These are phyloP conservation scores for Candida nonsorbophila DNA, from an alignment of 805 yeast species.

Conservation along the genomic window DNA sequence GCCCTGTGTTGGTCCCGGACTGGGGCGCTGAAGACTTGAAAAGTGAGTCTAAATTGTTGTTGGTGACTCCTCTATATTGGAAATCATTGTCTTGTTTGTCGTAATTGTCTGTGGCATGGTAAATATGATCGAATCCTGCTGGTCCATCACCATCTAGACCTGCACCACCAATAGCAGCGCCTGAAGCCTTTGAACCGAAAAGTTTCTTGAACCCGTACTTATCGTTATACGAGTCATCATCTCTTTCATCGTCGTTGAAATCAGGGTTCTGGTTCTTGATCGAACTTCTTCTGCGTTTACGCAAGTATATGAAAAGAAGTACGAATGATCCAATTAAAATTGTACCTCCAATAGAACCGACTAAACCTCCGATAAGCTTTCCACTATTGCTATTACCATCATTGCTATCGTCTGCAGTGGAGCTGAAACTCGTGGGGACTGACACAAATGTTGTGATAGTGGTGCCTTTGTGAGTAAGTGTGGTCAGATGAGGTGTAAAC, in stretches of 20 bases:
- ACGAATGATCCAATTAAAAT: conserved; percentile 34
- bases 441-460: conserved; percentile 37
- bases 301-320: conserved; percentile 29
- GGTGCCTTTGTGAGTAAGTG: conserved; percentile 17
- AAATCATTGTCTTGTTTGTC: conserved; percentile 21
- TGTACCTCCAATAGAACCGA: conserved; percentile 44
- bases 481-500: conserved; percentile 9
- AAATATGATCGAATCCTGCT: conserved; percentile 5
- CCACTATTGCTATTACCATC: conserved; percentile 6
- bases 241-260: conserved; percentile 26
- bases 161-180: conserved; percentile 9
- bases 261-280: conserved; percentile 40
- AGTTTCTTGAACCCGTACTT: conserved; percentile 23
- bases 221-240: conserved; percentile 6
- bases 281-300: conserved; percentile 19
- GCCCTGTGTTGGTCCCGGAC: conserved; percentile 9
- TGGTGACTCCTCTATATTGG: conserved; percentile 39
- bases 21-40: conserved; percentile 20
- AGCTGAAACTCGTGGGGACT: conserved; percentile 30
- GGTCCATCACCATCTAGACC: conserved; percentile 1
- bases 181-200: conserved; percentile 24
- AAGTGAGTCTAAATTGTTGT: conserved; percentile 37
- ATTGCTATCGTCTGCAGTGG: conserved; percentile 7
- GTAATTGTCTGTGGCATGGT: conserved; percentile 5
- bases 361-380: conserved; percentile 39